Conservation (phyloP, 176 grass and related monocot genomes). For the Aegilops longissima region DNA sequence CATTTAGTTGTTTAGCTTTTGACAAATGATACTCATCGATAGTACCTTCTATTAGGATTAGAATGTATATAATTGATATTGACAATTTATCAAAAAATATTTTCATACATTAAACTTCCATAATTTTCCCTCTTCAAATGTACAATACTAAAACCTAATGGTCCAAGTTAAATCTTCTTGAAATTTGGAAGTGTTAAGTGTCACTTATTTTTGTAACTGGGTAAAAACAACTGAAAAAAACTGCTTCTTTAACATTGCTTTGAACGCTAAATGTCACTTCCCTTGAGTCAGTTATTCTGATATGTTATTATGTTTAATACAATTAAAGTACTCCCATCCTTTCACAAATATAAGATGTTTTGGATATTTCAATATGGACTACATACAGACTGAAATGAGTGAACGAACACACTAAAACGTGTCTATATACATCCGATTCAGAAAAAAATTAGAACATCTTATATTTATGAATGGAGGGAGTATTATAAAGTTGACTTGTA, state of each 20-base stretch:
- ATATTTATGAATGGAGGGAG: too few relatives aligned
- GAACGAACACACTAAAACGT: too few relatives aligned
- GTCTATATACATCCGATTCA: too few relatives aligned
- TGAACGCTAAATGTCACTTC: conserved; percentile 22
- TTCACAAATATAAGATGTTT: too few relatives aligned
- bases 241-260: not conserved
- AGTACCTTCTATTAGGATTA: not conserved
- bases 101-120: not conserved
- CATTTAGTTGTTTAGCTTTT: conserved; percentile 9
- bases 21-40: not conserved
- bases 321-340: not conserved
- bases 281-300: not conserved
- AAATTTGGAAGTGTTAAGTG: not conserved
- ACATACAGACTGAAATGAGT: too few relatives aligned
- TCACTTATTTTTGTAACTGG: not conserved
- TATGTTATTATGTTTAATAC: conserved; percentile 13
- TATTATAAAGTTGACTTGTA: not conserved
- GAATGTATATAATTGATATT: not conserved
- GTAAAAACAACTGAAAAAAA: conserved; percentile 3
- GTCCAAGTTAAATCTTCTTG: conserved; percentile 9
- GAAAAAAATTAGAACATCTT: too few relatives aligned
- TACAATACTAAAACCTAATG: not conserved
- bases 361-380: too few relatives aligned
- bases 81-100: not conserved
- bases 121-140: not conserved